A percentile compares a stretch with the other conserved stretches of the same genome.
These are phyloP conservation scores for Rhizophagus clarus DNA, from an alignment of 192 early-diverging fungal species.

Conservation along the genomic window DNA sequence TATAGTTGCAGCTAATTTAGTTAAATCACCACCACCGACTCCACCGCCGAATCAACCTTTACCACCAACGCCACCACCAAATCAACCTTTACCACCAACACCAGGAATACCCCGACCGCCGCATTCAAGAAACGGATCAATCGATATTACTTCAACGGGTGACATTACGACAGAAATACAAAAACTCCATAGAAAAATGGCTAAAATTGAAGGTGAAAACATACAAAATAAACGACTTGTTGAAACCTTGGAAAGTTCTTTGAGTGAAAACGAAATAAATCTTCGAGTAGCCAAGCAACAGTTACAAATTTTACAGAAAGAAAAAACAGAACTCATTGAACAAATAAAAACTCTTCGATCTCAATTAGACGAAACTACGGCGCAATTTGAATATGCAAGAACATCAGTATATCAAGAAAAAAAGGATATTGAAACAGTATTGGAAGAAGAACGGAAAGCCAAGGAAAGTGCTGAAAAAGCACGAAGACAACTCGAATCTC, in stretches of 20 bases:
- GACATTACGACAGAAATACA: conserved; percentile 29
- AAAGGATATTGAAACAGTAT: conserved; percentile 37
- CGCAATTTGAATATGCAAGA: conserved; percentile 30
- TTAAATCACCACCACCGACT: conserved; percentile 2
- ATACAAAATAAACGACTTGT: conserved; percentile 38
- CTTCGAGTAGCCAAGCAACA: conserved; percentile 44
- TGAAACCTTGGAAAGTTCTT: conserved; percentile 42
- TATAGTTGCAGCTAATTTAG: background rate
- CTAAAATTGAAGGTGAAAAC: conserved; percentile 40
- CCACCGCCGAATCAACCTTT: conserved; percentile 15
- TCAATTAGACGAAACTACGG: conserved; percentile 40
- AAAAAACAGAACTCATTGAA: conserved; percentile 38
- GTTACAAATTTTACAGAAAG: conserved; percentile 37
- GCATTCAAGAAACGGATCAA: background rate
- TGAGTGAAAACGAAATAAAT: conserved; percentile 46
- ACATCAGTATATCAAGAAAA: conserved; percentile 40
- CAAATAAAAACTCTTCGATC: conserved; percentile 43
- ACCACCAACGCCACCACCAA: conserved; percentile 33
- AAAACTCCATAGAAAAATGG: conserved; percentile 40
- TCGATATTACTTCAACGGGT: background rate
- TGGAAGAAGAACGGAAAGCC: conserved; percentile 49
- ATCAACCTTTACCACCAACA: conserved; percentile 31
- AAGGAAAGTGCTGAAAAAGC: conserved; percentile 59
- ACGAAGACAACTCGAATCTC: conserved; percentile 46
- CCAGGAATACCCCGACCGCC: background rate